A percentile compares a stretch with the other conserved stretches of the same genome.
Evolutionary conservation across 176 grass and related monocot species (phyloP).

Genomic region (Chloris gayana): DNA sequence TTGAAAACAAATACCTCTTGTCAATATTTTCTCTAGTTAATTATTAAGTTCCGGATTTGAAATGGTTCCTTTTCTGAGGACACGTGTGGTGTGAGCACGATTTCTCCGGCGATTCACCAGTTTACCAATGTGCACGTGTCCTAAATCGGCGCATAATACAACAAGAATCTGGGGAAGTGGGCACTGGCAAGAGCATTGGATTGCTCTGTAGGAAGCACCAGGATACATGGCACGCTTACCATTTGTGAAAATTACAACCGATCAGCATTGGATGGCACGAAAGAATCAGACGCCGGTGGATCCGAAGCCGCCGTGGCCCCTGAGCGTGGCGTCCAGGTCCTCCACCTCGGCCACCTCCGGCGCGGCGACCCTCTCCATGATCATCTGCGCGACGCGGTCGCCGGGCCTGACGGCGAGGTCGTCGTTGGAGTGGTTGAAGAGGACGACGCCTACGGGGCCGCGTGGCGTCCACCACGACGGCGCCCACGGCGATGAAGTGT

Average conservation of each 20-base stretch:
- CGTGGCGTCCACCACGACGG: too few relatives aligned
- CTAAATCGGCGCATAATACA: neutral
- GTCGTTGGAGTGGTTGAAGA: slow-evolving; percentile 79
- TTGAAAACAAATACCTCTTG: too few relatives aligned
- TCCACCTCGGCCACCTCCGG: slow-evolving; percentile 73
- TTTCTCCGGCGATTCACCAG: neutral
- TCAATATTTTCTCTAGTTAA: too few relatives aligned
- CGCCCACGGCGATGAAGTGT: too few relatives aligned
- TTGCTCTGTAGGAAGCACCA: too few relatives aligned
- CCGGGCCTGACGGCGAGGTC: slow-evolving; percentile 69
- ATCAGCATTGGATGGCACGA: too few relatives aligned
- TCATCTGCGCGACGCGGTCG: slow-evolving; percentile 69
- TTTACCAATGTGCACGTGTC: neutral
- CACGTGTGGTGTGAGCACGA: too few relatives aligned
- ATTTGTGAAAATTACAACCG: too few relatives aligned
- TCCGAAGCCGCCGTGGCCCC: slow-evolving; percentile 78
- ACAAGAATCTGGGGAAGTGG: neutral
- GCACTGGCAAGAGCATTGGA: neutral
- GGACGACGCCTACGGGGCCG: slow-evolving; percentile 65
- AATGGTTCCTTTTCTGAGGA: too few relatives aligned
- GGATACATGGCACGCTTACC: too few relatives aligned
- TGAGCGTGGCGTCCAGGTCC: slow-evolving; percentile 64
- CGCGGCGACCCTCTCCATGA: slow-evolving; percentile 61
- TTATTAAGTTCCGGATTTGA: too few relatives aligned
- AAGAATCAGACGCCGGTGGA: slow-evolving; percentile 66